Percentiles rank a stretch among this genome's conserved stretches.
Evolutionary conservation across 129 eudicot species (phyloP).

Genomic region (Calendula officinalis): DNA sequence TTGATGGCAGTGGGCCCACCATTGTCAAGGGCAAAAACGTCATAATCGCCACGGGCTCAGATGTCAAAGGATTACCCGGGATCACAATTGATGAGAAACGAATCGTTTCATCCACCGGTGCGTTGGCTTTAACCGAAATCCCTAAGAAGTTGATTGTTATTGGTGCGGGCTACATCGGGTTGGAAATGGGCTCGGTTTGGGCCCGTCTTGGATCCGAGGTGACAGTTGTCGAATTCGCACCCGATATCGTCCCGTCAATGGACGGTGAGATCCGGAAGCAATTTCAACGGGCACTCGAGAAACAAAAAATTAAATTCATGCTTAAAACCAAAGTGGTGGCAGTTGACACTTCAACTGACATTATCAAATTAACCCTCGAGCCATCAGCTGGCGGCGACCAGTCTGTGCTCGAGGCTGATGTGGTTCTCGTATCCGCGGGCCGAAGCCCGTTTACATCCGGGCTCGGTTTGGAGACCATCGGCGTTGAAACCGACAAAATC

Average conservation of each 20-base stretch:
- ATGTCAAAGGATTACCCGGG: conserved; percentile 27
- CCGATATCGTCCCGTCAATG: conserved; percentile 19
- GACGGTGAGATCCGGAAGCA: conserved; percentile 40
- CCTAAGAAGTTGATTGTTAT: conserved; percentile 21
- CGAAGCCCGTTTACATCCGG: conserved; percentile 72
- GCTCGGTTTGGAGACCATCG: conserved; percentile 65
- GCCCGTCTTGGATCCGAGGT: conserved; percentile 26
- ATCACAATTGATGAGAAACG: conserved; percentile 28
- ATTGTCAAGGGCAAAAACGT: conserved; percentile 24
- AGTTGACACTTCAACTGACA: conserved; percentile 53
- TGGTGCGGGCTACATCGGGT: conserved; percentile 28
- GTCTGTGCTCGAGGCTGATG: conserved; percentile 76
- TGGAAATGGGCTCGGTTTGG: conserved; percentile 31
- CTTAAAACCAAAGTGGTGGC: conserved; percentile 85
- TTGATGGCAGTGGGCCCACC: conserved; percentile 7
- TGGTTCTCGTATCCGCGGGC: conserved; percentile 88
- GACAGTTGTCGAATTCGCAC: conserved; percentile 26
- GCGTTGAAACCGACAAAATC: conserved; percentile 74
- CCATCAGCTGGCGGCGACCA: conserved; percentile 91
- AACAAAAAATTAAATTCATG: conserved; percentile 88
- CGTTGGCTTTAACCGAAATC: conserved; percentile 19
- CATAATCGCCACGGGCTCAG: conserved; percentile 30
- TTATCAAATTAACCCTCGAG: conserved; percentile 72
- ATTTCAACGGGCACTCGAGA: conserved; percentile 86
- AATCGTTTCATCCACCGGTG: conserved; percentile 26